These are phyloP conservation scores for Penicillium odoratum DNA, from an alignment of 495 filamentous ascomycete genomes.

Conservation along the genomic window DNA sequence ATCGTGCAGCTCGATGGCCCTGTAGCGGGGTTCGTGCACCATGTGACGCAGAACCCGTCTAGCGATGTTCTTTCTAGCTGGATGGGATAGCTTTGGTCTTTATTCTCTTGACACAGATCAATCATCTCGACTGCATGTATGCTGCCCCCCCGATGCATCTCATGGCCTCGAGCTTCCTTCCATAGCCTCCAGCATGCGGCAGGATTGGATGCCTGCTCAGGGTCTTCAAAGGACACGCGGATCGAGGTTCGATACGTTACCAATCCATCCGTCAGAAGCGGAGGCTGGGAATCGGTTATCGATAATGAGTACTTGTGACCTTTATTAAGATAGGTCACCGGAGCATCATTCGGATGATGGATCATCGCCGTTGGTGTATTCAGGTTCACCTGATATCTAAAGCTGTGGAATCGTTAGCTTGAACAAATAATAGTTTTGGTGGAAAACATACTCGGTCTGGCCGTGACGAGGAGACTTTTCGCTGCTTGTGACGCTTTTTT, in stretches of 20 bases:
- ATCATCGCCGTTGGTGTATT: constrained; percentile 7
- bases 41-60: constrained; percentile 88
- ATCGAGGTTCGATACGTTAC: constrained; percentile 80
- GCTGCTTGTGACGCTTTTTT: not conserved
- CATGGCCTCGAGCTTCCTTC: constrained; percentile 90
- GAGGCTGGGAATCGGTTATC: constrained; percentile 16
- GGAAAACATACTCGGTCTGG: not conserved
- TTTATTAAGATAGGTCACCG: constrained; percentile 8
- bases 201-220: constrained; percentile 80
- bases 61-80: constrained; percentile 80
- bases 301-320: constrained; percentile 1
- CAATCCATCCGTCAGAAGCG: constrained; percentile 41
- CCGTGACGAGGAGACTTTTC: not conserved
- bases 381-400: constrained; percentile 1
- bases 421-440: not conserved
- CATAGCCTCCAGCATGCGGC: constrained; percentile 89
- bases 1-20: constrained; percentile 71
- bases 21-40: constrained; percentile 63
- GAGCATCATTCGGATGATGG: not conserved
- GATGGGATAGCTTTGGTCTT: constrained; percentile 54
- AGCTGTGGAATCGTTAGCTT: not conserved
- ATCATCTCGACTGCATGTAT: constrained; percentile 93
- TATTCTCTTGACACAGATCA: constrained; percentile 51
- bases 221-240: constrained; percentile 91
- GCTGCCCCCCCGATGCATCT: constrained; percentile 44